A percentile compares a stretch with the other conserved stretches of the same genome.
phyloP scores from a whole-genome alignment of 306 rosid species.

The Betula pendula region DNA sequence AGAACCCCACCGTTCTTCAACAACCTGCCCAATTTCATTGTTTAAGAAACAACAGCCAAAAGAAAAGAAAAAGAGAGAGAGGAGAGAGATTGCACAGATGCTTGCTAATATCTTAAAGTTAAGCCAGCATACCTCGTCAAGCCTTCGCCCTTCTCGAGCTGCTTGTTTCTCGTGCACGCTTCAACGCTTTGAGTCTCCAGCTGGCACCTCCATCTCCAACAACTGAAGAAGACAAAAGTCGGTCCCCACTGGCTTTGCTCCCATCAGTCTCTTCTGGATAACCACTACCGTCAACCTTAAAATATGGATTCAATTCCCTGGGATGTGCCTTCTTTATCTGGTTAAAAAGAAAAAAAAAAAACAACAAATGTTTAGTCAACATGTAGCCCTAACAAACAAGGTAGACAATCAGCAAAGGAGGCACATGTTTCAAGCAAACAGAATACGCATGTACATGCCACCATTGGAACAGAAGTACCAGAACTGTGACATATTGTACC shows the following conservation, averaged over 20 bases:
- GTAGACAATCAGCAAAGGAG: background rate
- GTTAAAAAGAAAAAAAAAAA: background rate
- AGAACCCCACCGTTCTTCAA: slow-evolving; percentile 85
- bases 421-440: slow-evolving; percentile 17
- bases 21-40: slow-evolving; percentile 55
- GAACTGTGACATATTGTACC: too few relatives aligned
- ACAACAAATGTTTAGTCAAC: background rate
- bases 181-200: slow-evolving; percentile 96
- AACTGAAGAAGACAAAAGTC: slow-evolving; percentile 63
- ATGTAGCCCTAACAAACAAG: slow-evolving; percentile 2
- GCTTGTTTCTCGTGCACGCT: slow-evolving; percentile 94
- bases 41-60: background rate
- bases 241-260: slow-evolving; percentile 38
- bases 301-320: slow-evolving; percentile 83
- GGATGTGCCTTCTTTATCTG: slow-evolving; percentile 61
- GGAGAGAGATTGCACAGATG: background rate
- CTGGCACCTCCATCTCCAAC: slow-evolving; percentile 98
- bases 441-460: background rate
- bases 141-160: slow-evolving; percentile 66
- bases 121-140: slow-evolving; percentile 51
- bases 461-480: too few relatives aligned
- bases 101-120: slow-evolving; percentile 24
- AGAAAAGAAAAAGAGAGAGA: background rate
- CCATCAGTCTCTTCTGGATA: slow-evolving; percentile 70
- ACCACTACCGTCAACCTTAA: slow-evolving; percentile 75